Conservation (phyloP, 2,329 filamentous ascomycete genomes). For the Coniella lustricola region DNA sequence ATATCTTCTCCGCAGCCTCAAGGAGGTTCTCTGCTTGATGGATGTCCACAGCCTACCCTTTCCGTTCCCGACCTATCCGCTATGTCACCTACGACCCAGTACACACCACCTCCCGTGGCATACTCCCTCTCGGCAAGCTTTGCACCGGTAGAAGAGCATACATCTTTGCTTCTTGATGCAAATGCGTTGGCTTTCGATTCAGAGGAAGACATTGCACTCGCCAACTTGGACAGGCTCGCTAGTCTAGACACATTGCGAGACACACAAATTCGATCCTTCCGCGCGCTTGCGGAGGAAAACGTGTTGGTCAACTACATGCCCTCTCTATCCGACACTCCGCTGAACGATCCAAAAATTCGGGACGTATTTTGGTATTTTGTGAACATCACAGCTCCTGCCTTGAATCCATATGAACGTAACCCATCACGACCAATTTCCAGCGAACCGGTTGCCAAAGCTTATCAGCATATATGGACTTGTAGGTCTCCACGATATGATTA, state of each 20-base stretch:
- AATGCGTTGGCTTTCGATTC: conserved; percentile 57
- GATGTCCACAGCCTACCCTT: conserved; percentile 5
- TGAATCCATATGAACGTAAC: conserved; percentile 83
- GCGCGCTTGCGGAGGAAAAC: conserved; percentile 39
- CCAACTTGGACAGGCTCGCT: conserved; percentile 20
- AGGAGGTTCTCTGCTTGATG: background rate
- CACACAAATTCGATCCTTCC: conserved; percentile 42
- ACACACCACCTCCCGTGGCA: conserved; percentile 1
- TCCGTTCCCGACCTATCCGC: conserved; percentile 1
- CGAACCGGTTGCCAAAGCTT: conserved; percentile 51
- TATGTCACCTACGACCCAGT: background rate
- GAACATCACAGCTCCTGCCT: conserved; percentile 74
- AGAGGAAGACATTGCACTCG: conserved; percentile 45
- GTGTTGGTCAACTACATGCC: conserved; percentile 61
- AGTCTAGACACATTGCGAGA: conserved; percentile 32
- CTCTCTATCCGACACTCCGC: conserved; percentile 58
- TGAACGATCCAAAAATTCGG: conserved; percentile 73
- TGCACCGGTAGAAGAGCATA: conserved; percentile 23
- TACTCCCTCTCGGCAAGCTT: background rate
- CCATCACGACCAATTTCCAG: conserved; percentile 60
- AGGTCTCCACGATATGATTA: conserved; percentile 23
- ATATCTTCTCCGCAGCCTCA: conserved; percentile 1
- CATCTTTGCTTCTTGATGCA: conserved; percentile 49
- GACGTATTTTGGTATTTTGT: conserved; percentile 89
- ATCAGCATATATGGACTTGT: conserved; percentile 61